Conservation (phyloP, 345 rosid species). For the Brassica cretica region DNA sequence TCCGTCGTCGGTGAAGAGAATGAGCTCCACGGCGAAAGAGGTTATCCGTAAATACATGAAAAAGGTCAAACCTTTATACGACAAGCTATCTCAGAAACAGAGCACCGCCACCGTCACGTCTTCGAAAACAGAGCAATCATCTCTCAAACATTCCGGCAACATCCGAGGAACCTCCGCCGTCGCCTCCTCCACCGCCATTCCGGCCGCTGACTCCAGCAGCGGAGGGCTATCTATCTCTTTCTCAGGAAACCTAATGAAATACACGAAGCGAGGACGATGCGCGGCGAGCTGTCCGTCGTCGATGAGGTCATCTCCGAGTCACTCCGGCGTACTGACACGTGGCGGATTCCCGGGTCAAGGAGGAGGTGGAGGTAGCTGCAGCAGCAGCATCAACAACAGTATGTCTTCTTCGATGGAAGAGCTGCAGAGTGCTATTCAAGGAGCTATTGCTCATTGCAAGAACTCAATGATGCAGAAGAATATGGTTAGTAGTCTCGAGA, state of each 20-base stretch:
- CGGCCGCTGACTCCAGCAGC: conserved; percentile 6
- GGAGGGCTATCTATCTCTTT: conserved; percentile 60
- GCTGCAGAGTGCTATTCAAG: conserved; percentile 87
- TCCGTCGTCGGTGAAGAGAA: conserved; percentile 65
- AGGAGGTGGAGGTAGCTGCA: conserved; percentile 24
- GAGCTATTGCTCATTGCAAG: conserved; percentile 91
- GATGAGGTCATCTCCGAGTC: conserved; percentile 86
- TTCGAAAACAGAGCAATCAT: conserved; percentile 22
- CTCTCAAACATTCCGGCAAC: conserved; percentile 26
- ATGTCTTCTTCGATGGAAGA: conserved; percentile 79
- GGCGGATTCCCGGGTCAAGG: conserved; percentile 38
- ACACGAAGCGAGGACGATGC: conserved; percentile 64
- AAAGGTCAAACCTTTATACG: conserved; percentile 92
- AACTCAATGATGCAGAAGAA: conserved; percentile 66
- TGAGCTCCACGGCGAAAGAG: conserved; percentile 79
- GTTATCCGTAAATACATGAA: conserved; percentile 82
- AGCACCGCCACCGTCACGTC: background rate
- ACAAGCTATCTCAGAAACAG: conserved; percentile 74
- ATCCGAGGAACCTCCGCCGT: background rate
- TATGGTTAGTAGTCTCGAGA: conserved; percentile 48
- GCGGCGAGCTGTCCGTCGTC: conserved; percentile 87
- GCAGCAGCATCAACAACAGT: conserved; percentile 21
- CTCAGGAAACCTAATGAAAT: conserved; percentile 76
- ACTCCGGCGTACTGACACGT: conserved; percentile 71
- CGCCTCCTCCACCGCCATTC: background rate